phyloP scores from a whole-genome alignment of 352 stramenopile genomes.

The Pythium sp. region DNA sequence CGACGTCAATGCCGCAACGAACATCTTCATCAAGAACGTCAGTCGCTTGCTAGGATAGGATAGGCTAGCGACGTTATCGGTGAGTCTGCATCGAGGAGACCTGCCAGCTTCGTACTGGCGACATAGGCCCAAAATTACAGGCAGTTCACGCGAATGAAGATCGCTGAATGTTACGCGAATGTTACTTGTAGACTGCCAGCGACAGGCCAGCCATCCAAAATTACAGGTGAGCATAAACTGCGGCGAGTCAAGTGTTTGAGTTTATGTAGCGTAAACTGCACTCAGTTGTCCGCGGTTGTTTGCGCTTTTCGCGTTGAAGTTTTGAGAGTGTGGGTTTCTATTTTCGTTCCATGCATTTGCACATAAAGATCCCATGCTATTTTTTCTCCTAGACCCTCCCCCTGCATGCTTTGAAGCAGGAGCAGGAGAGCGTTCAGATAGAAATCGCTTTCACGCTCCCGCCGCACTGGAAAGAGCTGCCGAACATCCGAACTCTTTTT shows the following conservation, averaged over 20 bases:
- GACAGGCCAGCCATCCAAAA: too few species aligned
- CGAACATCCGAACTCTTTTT: background rate
- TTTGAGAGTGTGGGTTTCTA: background rate
- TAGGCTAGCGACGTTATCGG: too few species aligned
- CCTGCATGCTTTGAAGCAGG: background rate
- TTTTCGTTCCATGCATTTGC: background rate
- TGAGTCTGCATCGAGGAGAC: too few species aligned
- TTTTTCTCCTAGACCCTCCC: background rate
- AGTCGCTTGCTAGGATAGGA: too few species aligned
- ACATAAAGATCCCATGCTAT: background rate
- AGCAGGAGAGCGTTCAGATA: background rate
- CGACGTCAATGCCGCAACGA: too few species aligned
- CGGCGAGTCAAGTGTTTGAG: background rate
- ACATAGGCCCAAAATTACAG: too few species aligned
- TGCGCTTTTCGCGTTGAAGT: background rate
- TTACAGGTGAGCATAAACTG: background rate
- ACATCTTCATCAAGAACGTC: too few species aligned
- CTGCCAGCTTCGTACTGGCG: too few species aligned
- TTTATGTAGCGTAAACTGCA: background rate
- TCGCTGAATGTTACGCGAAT: too few species aligned
- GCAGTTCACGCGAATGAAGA: too few species aligned
- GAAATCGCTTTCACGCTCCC: background rate
- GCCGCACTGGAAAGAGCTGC: background rate
- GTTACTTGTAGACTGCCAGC: too few species aligned
- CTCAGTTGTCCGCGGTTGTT: background rate